Percentiles rank a stretch among this genome's conserved stretches.
Evolutionary conservation across 495 filamentous ascomycete genomes (phyloP).

Genomic region (Neurospora sp.): DNA sequence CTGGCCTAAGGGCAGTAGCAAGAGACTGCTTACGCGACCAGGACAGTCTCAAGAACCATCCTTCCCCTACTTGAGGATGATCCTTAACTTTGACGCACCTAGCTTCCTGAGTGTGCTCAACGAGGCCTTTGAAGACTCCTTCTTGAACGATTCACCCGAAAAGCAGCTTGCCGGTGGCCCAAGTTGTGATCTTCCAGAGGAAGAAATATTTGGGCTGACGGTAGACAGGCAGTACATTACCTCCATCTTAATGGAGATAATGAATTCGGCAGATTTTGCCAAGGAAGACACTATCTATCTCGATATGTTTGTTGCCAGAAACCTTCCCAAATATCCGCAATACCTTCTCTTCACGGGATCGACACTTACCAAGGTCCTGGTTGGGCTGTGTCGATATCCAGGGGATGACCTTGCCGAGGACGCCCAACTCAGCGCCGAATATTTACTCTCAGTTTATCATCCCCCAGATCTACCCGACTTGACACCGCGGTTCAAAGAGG

Average conservation of each 20-base stretch:
- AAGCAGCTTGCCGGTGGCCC: conserved; percentile 41
- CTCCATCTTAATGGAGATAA: conserved; percentile 80
- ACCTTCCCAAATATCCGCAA: conserved; percentile 91
- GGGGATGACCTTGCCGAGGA: conserved; percentile 76
- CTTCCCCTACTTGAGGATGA: conserved; percentile 73
- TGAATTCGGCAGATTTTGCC: conserved; percentile 62
- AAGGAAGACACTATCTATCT: conserved; percentile 84
- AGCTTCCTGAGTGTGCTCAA: conserved; percentile 94
- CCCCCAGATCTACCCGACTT: conserved; percentile 69
- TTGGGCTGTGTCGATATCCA: conserved; percentile 76
- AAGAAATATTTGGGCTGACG: conserved; percentile 56
- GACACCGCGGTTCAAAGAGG: conserved; percentile 67
- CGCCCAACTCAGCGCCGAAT: conserved; percentile 91
- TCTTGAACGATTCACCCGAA: conserved; percentile 69
- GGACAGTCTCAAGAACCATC: conserved; percentile 46
- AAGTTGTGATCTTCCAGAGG: conserved; percentile 42
- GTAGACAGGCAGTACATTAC: conserved; percentile 87
- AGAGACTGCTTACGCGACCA: conserved; percentile 43
- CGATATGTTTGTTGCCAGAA: conserved; percentile 96
- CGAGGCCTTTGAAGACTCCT: conserved; percentile 93
- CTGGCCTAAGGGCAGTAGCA: conserved; percentile 50
- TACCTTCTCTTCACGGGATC: conserved; percentile 86
- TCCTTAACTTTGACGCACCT: conserved; percentile 78
- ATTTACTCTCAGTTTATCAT: conserved; percentile 85
- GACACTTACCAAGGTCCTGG: conserved; percentile 68